Conservation (phyloP, 2,329 filamentous ascomycete species). For the Phaeoacremonium minimum region DNA sequence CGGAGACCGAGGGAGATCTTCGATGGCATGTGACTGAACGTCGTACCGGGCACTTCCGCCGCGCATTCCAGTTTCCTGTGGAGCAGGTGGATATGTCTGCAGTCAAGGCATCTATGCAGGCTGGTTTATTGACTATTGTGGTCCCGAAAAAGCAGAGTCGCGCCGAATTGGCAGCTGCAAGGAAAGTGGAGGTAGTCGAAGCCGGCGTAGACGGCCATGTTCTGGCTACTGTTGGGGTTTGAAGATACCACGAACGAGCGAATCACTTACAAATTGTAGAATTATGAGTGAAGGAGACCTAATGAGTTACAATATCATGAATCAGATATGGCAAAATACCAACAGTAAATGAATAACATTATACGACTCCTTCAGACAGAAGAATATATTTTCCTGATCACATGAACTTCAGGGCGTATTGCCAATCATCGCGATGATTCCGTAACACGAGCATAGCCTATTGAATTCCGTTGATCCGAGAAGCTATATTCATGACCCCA, state of each 20-base stretch:
- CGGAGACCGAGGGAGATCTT: conserved; percentile 3
- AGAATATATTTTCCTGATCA: too few relatives aligned
- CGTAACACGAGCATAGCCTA: too few relatives aligned
- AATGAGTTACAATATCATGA: too few relatives aligned
- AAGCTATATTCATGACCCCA: not conserved
- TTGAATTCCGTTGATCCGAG: too few relatives aligned
- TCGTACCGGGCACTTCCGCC: conserved; percentile 5
- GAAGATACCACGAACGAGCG: too few relatives aligned
- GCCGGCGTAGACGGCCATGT: not conserved
- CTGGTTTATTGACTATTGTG: conserved; percentile 7
- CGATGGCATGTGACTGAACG: conserved; percentile 10
- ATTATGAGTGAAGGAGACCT: too few relatives aligned
- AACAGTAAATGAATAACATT: too few relatives aligned
- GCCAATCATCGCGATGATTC: too few relatives aligned
- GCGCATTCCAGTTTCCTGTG: conserved; percentile 8
- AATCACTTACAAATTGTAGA: too few relatives aligned
- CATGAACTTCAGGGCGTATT: too few relatives aligned
- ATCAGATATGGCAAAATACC: too few relatives aligned
- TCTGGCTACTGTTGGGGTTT: not conserved
- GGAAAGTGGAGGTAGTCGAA: conserved; percentile 5
- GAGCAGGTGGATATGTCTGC: conserved; percentile 7
- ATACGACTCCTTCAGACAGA: too few relatives aligned
- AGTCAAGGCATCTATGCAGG: conserved; percentile 5
- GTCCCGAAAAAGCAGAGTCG: conserved; percentile 10
- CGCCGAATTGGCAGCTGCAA: not conserved